Base-by-base conservation (phyloP, 768 basidiomycete species). In the Tylopilus cervinicoccineus region DNA sequence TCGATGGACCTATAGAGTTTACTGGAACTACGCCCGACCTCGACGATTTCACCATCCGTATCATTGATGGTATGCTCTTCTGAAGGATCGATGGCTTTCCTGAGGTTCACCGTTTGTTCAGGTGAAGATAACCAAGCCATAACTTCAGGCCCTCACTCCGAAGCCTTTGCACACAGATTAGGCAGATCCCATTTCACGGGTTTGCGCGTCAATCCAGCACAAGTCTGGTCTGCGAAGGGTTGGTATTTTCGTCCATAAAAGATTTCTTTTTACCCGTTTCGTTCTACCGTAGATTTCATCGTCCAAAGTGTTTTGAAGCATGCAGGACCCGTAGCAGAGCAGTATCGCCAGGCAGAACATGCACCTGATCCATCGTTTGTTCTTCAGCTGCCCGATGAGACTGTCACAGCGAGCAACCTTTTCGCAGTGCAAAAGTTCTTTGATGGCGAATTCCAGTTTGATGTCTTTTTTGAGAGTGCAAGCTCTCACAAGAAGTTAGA, bases 151-250 rank as follows among this genome's bases (percentile, higher is more conserved):
- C 67, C 71, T 17, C 78, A 84, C 60, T 72, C 78, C 1, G 67
- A 78, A 34, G 70, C 64, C 3, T 93, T 93, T 61, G 60, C 70
- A 33, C 65, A 81, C 14, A 76, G 79, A 22, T 69, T 85, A 28
- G 88, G 84, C 26, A 87, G 80, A 67, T 85, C 88, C 0, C 81
- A 85, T 45, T 86, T 78, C 57, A 49, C 81, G 0, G 91, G 90
- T 3, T 74, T 79, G 23, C 76, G 78, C 16, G 70, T 86, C 12
- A 71, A 77, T 7, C 62, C 77, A 5, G 87, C 83, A 13, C 73
- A 77, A 19, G 70, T 91, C n/a, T 95, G 93, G 93, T 75, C 83
- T 70, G 90, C 89, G 3, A 88, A 86, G 74, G 86, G 92, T 86
- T 52, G 19, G 60, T 45, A 12, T 37, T 11, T 46, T 38, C 31